Conservation (phyloP, 257 asterid genomes). For the Solanum pinnatisectum region DNA sequence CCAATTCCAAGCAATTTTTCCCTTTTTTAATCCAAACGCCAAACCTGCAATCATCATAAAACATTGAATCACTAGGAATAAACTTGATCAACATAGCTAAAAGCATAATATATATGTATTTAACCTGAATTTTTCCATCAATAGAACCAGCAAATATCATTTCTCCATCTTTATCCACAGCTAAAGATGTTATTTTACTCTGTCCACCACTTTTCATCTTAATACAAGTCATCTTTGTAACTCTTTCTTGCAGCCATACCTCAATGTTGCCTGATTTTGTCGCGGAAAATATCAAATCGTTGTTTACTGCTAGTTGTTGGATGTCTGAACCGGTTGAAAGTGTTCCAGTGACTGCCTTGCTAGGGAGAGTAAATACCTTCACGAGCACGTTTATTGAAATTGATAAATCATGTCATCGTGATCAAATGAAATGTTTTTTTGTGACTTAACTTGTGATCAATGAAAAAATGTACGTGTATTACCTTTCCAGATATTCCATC, state of each 20-base stretch:
- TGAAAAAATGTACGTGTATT: background rate
- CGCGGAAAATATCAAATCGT: conserved; percentile 53
- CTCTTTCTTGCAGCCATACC: conserved; percentile 59
- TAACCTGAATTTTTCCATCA: conserved; percentile 71
- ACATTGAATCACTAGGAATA: background rate
- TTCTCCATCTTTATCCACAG: conserved; percentile 48
- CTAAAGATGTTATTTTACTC: conserved; percentile 29
- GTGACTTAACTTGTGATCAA: background rate
- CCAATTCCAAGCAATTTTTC: background rate
- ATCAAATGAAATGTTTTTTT: background rate
- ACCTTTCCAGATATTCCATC: conserved; percentile 84
- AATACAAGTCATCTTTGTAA: conserved; percentile 40
- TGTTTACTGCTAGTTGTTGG: conserved; percentile 36
- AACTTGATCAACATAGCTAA: background rate
- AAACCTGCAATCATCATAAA: conserved; percentile 5
- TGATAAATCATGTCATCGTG: background rate
- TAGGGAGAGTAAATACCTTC: conserved; percentile 62
- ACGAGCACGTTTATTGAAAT: background rate
- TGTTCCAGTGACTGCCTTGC: conserved; percentile 57
- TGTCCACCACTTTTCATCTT: conserved; percentile 30
- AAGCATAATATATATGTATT: background rate
- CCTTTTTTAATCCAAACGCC: conserved; percentile 6
- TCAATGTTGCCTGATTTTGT: conserved; percentile 59
- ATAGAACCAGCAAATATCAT: conserved; percentile 65
- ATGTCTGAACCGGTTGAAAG: conserved; percentile 43